These are phyloP conservation scores for Scheffersomyces stipitis DNA, from an alignment of 805 yeast genomes.

Conservation along the genomic window DNA sequence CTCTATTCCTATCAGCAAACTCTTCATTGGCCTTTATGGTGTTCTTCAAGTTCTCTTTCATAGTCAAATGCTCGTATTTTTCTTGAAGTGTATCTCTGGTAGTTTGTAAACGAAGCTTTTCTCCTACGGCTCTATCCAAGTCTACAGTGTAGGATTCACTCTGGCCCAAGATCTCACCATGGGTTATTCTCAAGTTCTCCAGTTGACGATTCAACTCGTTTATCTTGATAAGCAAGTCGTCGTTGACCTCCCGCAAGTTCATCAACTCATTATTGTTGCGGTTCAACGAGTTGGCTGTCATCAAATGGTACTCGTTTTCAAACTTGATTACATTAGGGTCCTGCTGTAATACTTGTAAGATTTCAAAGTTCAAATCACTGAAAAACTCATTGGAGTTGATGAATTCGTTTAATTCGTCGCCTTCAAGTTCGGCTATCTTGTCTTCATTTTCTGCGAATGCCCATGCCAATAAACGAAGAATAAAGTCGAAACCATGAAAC, in stretches of 20 bases:
- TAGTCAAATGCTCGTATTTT: constrained; percentile 14
- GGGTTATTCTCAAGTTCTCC: constrained; percentile 31
- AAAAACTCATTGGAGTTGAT: constrained; percentile 19
- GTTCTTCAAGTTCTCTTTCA: constrained; percentile 19
- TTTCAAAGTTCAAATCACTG: constrained; percentile 4
- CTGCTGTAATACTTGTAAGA: constrained; percentile 9
- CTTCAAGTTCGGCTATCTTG: constrained; percentile 17
- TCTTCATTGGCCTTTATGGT: constrained; percentile 37
- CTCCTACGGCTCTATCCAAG: constrained; percentile 6
- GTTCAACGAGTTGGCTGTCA: constrained; percentile 37
- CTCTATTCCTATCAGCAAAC: constrained; percentile 23
- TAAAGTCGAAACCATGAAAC: constrained; percentile 40
- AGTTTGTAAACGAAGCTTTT: constrained; percentile 6
- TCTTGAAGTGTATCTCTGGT: constrained; percentile 8
- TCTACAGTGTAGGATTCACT: constrained; percentile 23
- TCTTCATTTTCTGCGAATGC: constrained; percentile 16
- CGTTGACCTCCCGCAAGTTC: constrained; percentile 37
- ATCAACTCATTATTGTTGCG: constrained; percentile 38
- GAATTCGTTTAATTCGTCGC: constrained; percentile 24
- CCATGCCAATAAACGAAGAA: constrained; percentile 28
- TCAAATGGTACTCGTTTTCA: constrained; percentile 39
- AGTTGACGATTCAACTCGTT: constrained; percentile 27
- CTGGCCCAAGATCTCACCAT: constrained; percentile 36
- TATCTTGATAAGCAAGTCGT: constrained; percentile 28
- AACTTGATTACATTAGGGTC: constrained; percentile 30